Conservation (phyloP, 164 flowering plant species). For the Umbilicus rupestris region DNA sequence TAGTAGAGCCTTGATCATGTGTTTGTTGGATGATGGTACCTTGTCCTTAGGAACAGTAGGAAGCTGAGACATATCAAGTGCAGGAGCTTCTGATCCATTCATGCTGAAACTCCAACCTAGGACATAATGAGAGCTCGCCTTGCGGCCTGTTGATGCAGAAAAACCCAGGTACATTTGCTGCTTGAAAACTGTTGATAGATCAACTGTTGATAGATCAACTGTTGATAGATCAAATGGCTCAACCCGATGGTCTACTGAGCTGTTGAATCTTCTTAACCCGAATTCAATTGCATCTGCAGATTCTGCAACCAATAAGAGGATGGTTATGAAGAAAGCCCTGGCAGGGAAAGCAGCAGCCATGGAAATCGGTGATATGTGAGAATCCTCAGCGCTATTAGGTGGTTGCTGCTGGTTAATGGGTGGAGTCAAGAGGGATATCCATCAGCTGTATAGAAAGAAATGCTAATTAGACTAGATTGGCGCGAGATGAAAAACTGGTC, state of each 20-base stretch:
- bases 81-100: constrained; percentile 20
- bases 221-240: too few relatives aligned
- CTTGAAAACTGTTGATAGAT: constrained; percentile 17
- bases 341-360: too few relatives aligned
- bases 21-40: neutral
- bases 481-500: too few relatives aligned
- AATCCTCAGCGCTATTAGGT: too few relatives aligned
- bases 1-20: constrained; percentile 11
- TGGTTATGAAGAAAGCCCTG: too few relatives aligned
- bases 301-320: neutral
- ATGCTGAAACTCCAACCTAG: constrained; percentile 45
- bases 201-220: too few relatives aligned
- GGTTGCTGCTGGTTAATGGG: too few relatives aligned
- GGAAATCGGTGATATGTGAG: too few relatives aligned
- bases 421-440: too few relatives aligned
- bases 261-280: constrained; percentile 27
- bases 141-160: constrained; percentile 35
- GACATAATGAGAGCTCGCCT: constrained; percentile 35
- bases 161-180: constrained; percentile 40
- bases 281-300: constrained; percentile 6
- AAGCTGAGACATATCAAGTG: constrained; percentile 25
- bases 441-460: too few relatives aligned
- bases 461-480: too few relatives aligned
- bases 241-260: too few relatives aligned
- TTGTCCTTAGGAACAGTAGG: constrained; percentile 18